Evolutionary conservation across 1,139 yeast species (phyloP).

Genomic region (Lodderomyces beijingensis): DNA sequence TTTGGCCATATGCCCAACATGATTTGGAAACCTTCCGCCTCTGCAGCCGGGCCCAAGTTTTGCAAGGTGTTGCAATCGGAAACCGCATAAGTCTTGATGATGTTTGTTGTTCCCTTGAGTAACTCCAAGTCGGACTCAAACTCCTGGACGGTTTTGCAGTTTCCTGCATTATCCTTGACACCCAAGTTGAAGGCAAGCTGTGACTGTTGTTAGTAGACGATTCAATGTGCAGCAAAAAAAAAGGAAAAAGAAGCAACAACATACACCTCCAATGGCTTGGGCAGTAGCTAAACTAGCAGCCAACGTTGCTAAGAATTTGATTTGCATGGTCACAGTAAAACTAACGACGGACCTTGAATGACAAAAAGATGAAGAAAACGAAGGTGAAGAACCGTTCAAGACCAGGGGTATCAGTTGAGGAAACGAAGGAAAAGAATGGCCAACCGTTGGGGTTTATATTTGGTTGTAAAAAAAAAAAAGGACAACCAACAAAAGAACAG

Average conservation of each 20-base stretch:
- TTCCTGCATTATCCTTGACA: slow-evolving; percentile 62
- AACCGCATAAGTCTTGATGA: slow-evolving; percentile 78
- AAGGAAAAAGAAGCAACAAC: slow-evolving; percentile 14
- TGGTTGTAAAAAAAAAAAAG: no score
- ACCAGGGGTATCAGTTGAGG: no score
- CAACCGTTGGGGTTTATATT: no score
- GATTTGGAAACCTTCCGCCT: slow-evolving; percentile 64
- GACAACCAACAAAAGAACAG: no score
- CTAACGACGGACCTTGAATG: no score
- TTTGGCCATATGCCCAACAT: slow-evolving; percentile 90
- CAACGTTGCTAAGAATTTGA: slow-evolving; percentile 34
- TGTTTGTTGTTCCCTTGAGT: slow-evolving; percentile 52
- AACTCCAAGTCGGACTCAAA: slow-evolving; percentile 59
- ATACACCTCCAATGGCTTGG: slow-evolving; percentile 43
- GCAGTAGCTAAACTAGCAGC: slow-evolving; percentile 36
- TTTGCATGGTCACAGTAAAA: slow-evolving; percentile 41
- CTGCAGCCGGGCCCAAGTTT: slow-evolving; percentile 82
- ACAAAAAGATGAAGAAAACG: no score
- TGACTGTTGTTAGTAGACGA: slow-evolving; percentile 14
- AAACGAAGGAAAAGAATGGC: no score
- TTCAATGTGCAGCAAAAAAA: neutral
- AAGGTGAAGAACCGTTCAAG: no score
- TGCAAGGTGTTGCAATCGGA: slow-evolving; percentile 85
- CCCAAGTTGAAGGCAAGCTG: slow-evolving; percentile 76
- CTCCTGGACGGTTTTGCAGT: slow-evolving; percentile 68